Evolutionary conservation across 2,329 filamentous ascomycete genomes (phyloP), one percentile per base, ranked within the genome.

Genomic region (Fusarium torulosum): DNA sequence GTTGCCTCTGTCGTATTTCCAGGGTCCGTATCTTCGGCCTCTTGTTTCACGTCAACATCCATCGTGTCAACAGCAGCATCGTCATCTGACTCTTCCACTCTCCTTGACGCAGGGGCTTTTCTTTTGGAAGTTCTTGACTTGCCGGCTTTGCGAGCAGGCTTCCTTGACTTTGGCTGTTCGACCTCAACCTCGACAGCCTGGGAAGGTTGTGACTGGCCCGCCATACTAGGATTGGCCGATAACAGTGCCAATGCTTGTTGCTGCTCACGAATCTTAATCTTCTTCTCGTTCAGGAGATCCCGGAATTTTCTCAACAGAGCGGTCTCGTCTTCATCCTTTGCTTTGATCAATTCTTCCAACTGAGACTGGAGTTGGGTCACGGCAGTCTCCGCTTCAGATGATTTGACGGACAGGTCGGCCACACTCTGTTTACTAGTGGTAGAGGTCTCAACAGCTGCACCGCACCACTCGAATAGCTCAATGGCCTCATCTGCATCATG

Each of bases 181-280:
- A 69, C 33, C 21, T 59, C 38, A 19, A 53, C 37, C 37, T 45
- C 53, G 7, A 45, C 50, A 51, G 55, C 47, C 37, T 76, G 69
- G 25, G 76, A 77, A 37, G 53, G 56, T 44, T 71, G 70, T n/a
- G 69, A 75, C 51, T 63, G 74, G 61, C 62, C 71, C 65, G 58
- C 76, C 65, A 41, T 76, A 75, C 64, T 75, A 33, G 43, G 55
- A 54, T 82, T 79, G 35, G 83, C 75, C 53, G 84, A 82, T 4
- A 81, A 82, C 3, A 79, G 69, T 5, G 80, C 76, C 23, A 93
- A 78, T 20, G 91, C 78, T 38, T 86, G 84, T 71, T 91, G 88
- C 77, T 93, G 91, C 71, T 93, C 86, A 42, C 91, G 81, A 49
- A 94, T 94, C 78, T 92, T 94, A 52, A 90, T 81, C 77, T 94